Evolutionary conservation across 1,284 basidiomycete genomes (phyloP).

Genomic region (Ceratobasidium sp.): DNA sequence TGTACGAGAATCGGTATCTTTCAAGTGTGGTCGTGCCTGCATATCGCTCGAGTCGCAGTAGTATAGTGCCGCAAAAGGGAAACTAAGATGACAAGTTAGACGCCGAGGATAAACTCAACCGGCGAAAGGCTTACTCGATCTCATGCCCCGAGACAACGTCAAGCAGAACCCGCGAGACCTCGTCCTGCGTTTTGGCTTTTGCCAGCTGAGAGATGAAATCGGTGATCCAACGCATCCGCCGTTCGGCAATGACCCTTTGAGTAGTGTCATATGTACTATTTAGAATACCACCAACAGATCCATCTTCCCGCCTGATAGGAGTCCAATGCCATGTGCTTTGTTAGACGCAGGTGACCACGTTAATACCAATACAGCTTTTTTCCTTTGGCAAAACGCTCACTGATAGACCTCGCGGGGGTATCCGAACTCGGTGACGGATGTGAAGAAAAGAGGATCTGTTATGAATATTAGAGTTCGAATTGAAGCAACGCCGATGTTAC

Average conservation of each 20-base stretch:
- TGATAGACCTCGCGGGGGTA: no score
- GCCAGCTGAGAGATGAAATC: constrained; percentile 15
- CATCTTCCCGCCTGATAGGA: constrained; percentile 46
- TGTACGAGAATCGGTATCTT: not conserved
- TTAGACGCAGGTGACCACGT: not conserved
- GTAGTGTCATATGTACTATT: constrained; percentile 48
- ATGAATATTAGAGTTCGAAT: no score
- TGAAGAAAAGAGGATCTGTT: no score
- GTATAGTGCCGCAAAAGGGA: constrained; percentile 42
- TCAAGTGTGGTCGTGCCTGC: not conserved
- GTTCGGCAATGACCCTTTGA: constrained; percentile 47
- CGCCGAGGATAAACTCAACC: not conserved
- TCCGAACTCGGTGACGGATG: no score
- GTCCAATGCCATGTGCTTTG: constrained; percentile 46
- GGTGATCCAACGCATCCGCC: constrained; percentile 35
- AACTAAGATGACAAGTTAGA: not conserved
- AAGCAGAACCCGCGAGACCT: not conserved
- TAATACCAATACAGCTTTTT: no score
- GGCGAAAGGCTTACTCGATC: constrained; percentile 11
- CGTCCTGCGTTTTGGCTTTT: constrained; percentile 6
- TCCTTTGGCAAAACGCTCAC: not conserved
- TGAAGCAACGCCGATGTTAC: no score
- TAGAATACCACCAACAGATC: constrained; percentile 42
- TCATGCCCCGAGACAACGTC: constrained; percentile 19
- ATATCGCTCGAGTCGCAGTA: constrained; percentile 44